Evolutionary conservation across 2,329 filamentous ascomycete genomes (phyloP), one percentile per base, ranked within the genome.

Genomic region (Fusarium dimerum): DNA sequence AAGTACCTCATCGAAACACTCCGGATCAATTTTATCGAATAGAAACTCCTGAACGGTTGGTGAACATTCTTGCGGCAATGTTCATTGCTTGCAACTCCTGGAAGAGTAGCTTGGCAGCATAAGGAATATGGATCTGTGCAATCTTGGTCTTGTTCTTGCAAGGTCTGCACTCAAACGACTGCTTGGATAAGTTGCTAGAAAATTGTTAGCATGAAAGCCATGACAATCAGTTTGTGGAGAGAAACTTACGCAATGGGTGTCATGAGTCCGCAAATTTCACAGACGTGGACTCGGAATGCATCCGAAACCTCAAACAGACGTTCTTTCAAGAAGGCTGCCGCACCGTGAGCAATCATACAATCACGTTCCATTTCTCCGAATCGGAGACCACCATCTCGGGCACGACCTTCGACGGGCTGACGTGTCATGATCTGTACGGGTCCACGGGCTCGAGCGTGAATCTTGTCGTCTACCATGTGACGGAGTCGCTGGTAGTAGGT

Each of bases 361-460:
- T 99, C 95, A 78, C 95, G 93, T 76, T 99, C 95, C 94, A 99
- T 99, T 81, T 99, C 94, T 86, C 94, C 94, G 85, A 99, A 99
- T 71, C 95, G 93, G 42, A 99, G 83, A 79, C 94, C 94, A 82
- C 94, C 94, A 71, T 99, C 95, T 75, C 95, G 82, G 4, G 94
- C 94, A 84, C 95, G 90, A 88, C 94, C 94, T 76, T 99, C 94
- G 13, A 99, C 94, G 16, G 94, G 94, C 74, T 99, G 94, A 52
- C 95, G 83, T 3, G 94, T 99, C 77, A 99, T 84, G 68, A 99
- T 99, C 76, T 99, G 94, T 18, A 96, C 90, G 1, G 94, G 94
- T 36, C 95, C 94, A 71, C 94, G 88, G 13, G 95, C 94, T 75
- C 95, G 89, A n/a, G 94, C 95, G 76, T 99, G 94, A 66, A 99